Evolutionary conservation across 306 rosid genomes (phyloP).

Genomic region (Rosa rugosa): DNA sequence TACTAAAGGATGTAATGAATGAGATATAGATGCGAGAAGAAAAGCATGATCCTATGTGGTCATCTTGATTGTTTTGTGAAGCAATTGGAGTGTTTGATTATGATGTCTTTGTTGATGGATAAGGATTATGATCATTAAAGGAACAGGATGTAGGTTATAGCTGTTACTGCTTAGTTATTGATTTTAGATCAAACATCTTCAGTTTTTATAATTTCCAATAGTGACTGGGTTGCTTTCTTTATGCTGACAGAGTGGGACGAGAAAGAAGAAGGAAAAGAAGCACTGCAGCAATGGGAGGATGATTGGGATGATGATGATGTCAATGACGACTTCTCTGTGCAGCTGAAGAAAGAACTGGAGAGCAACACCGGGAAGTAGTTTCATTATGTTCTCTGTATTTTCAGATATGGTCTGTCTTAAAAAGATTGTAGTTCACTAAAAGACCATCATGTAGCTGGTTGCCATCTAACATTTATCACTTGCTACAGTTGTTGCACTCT

Average conservation of each 20-base stretch:
- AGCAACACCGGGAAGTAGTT: slow-evolving; percentile 45
- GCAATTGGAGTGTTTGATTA: not conserved
- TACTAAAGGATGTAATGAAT: not conserved
- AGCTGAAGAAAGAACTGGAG: slow-evolving; percentile 71
- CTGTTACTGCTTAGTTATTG: slow-evolving; percentile 7
- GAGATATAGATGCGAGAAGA: not conserved
- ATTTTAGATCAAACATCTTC: not conserved
- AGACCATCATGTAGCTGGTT: not conserved
- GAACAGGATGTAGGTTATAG: not conserved
- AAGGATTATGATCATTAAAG: not conserved
- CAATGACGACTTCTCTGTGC: slow-evolving; percentile 81
- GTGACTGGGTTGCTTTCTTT: not conserved
- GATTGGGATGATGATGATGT: slow-evolving; percentile 94
- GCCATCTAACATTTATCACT: not conserved
- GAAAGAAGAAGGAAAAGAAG: slow-evolving; percentile 68
- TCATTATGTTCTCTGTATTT: not conserved
- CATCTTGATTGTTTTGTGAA: not conserved
- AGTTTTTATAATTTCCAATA: not conserved
- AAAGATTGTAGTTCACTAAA: not conserved
- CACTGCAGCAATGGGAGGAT: slow-evolving; percentile 80
- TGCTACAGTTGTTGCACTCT: not conserved
- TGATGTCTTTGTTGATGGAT: not conserved
- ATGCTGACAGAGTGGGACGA: slow-evolving; percentile 59
- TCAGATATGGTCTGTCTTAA: not conserved
- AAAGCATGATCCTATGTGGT: not conserved